phyloP scores from a whole-genome alignment of 495 filamentous ascomycete species.

The Jackrogersella minutella region DNA sequence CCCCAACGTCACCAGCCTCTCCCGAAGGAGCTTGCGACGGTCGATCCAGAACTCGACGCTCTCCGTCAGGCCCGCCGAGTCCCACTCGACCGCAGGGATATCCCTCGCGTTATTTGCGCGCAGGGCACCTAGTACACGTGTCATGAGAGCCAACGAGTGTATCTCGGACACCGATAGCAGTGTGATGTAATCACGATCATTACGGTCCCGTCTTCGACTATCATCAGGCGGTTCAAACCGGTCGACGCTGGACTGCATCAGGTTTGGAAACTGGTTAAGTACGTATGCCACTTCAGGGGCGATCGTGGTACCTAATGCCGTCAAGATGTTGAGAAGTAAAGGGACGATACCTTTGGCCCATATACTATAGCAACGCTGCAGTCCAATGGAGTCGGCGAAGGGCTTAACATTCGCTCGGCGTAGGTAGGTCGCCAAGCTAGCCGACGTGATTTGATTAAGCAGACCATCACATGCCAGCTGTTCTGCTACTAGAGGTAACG shows the following conservation, averaged over 20 bases:
- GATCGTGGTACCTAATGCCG: constrained; percentile 76
- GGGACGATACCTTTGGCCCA: constrained; percentile 91
- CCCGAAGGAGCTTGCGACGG: constrained; percentile 66
- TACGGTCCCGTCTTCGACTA: constrained; percentile 52
- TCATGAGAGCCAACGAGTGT: constrained; percentile 77
- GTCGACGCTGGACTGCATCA: constrained; percentile 69
- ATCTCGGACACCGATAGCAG: constrained; percentile 76
- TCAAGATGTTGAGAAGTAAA: constrained; percentile 87
- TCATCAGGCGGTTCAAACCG: constrained; percentile 64
- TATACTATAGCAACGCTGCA: constrained; percentile 74
- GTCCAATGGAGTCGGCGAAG: constrained; percentile 61
- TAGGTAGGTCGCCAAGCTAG: constrained; percentile 75
- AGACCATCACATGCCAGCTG: constrained; percentile 86
- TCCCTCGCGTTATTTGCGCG: constrained; percentile 67
- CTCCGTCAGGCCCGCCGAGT: constrained; percentile 71
- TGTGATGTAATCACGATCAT: constrained; percentile 64
- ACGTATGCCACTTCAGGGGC: constrained; percentile 86
- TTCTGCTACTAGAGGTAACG: constrained; percentile 82
- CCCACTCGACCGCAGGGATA: constrained; percentile 76
- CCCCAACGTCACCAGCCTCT: constrained; percentile 73
- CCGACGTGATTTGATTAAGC: constrained; percentile 77
- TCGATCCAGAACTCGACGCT: constrained; percentile 79
- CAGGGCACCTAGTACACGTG: constrained; percentile 67
- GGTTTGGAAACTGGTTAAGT: constrained; percentile 81
- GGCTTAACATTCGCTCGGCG: constrained; percentile 74